phyloP scores from a whole-genome alignment of 768 basidiomycete genomes.

The Lepiota brunneoincarnata region DNA sequence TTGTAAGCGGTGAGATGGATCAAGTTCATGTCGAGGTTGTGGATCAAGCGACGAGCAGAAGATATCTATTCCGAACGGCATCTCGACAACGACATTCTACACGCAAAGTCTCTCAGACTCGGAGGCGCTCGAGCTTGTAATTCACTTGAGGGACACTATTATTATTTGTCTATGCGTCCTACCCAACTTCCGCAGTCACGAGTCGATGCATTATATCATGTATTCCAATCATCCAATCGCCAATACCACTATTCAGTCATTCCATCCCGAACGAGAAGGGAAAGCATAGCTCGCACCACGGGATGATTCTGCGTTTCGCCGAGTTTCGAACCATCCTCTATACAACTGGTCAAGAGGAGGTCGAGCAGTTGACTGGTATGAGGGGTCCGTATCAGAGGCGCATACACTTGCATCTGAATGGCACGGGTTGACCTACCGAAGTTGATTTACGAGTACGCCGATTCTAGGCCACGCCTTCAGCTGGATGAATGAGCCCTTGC shows the following conservation, averaged over 20 bases:
- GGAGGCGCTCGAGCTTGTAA: too few relatives aligned
- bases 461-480: slow-evolving; percentile 87
- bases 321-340: slow-evolving; percentile 59
- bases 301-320: slow-evolving; percentile 48
- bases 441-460: slow-evolving; percentile 83
- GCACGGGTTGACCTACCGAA: slow-evolving; percentile 48
- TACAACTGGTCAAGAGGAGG: slow-evolving; percentile 57
- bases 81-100: too few relatives aligned
- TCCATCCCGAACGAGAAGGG: slow-evolving; percentile 29
- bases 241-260: slow-evolving; percentile 19
- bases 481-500: slow-evolving; percentile 51
- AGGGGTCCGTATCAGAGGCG: neutral
- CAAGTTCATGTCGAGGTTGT: too few relatives aligned
- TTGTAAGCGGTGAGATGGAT: too few relatives aligned
- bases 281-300: slow-evolving; percentile 42
- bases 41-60: too few relatives aligned
- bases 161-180: too few relatives aligned
- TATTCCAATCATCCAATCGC: neutral
- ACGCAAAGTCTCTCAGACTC: too few relatives aligned
- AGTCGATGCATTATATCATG: neutral
- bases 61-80: too few relatives aligned
- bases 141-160: too few relatives aligned
- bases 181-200: too few relatives aligned
- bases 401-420: too few relatives aligned
- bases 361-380: slow-evolving; percentile 61